Evolutionary conservation across 2,329 filamentous ascomycete genomes (phyloP).

Genomic region (Hypoxylon sp.): DNA sequence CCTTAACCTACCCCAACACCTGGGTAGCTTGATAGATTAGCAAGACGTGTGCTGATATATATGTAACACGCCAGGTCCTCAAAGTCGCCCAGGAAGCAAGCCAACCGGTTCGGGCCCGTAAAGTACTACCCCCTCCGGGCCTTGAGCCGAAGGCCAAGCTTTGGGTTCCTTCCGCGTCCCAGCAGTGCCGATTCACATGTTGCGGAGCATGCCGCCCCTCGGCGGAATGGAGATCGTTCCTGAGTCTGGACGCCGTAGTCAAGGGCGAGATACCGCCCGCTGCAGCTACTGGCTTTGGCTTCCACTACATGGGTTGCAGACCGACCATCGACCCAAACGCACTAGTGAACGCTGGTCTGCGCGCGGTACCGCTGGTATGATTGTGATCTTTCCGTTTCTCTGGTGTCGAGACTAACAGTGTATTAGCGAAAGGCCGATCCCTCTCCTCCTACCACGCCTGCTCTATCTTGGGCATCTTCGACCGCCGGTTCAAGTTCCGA

Average conservation of each 20-base stretch:
- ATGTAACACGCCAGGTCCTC: slow-evolving; percentile 46
- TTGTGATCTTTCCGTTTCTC: background rate
- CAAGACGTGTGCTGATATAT: slow-evolving; percentile 16
- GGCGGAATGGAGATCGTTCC: slow-evolving; percentile 53
- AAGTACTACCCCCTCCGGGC: slow-evolving; percentile 23
- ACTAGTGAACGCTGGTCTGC: slow-evolving; percentile 52
- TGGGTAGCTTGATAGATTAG: too few relatives aligned
- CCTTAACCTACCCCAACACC: too few relatives aligned
- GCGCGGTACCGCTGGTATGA: slow-evolving; percentile 49
- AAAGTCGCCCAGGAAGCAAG: slow-evolving; percentile 42
- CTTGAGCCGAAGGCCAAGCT: slow-evolving; percentile 40
- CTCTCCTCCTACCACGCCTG: slow-evolving; percentile 1
- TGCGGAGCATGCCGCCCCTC: slow-evolving; percentile 59
- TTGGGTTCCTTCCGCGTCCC: slow-evolving; percentile 49
- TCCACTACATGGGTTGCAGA: slow-evolving; percentile 53
- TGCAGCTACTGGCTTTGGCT: slow-evolving; percentile 61
- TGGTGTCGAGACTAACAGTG: slow-evolving; percentile 20
- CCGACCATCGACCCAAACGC: slow-evolving; percentile 53
- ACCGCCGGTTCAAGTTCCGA: slow-evolving; percentile 10
- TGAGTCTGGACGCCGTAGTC: slow-evolving; percentile 60
- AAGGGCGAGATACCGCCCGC: slow-evolving; percentile 59
- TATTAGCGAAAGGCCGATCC: slow-evolving; percentile 17
- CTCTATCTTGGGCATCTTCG: slow-evolving; percentile 15
- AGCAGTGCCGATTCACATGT: slow-evolving; percentile 60
- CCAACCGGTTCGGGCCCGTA: slow-evolving; percentile 12